These are phyloP conservation scores for Paraphaeosphaeria minitans DNA, from an alignment of 2,329 filamentous ascomycete genomes.

Conservation along the genomic window DNA sequence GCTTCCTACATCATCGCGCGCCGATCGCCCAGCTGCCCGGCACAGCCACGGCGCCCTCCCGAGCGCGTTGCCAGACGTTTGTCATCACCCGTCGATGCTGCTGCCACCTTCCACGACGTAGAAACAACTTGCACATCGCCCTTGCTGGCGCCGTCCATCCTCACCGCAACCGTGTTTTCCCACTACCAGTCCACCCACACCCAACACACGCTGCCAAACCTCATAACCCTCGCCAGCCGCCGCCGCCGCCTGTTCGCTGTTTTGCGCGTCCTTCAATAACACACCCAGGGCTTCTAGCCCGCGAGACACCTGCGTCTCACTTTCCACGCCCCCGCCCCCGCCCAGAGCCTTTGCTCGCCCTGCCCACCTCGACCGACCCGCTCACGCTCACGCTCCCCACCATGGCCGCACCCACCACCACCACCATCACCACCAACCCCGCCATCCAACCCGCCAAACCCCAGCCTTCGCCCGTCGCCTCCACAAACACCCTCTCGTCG, in stretches of 20 bases:
- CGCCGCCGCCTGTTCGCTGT: conserved; percentile 38
- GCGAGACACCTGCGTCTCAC: conserved; percentile 47
- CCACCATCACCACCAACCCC: too few relatives aligned
- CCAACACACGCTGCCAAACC: conserved; percentile 33
- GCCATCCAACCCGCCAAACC: conserved; percentile 31
- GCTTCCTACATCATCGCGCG: conserved; percentile 11
- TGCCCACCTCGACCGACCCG: conserved; percentile 17
- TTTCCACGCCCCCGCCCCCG: conserved; percentile 8
- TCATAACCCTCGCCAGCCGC: conserved; percentile 37
- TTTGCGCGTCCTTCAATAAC: conserved; percentile 46
- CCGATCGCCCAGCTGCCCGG: conserved; percentile 10
- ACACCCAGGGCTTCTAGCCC: conserved; percentile 46
- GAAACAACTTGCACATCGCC: conserved; percentile 10
- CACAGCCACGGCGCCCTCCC: conserved; percentile 11
- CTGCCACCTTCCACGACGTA: conserved; percentile 10
- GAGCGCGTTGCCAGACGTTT: conserved; percentile 13
- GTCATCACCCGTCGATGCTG: conserved; percentile 16
- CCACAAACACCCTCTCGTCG: conserved; percentile 45
- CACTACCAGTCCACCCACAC: conserved; percentile 32
- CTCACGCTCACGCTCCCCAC: conserved; percentile 13
- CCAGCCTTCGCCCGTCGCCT: conserved; percentile 37
- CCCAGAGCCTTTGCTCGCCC: conserved; percentile 5
- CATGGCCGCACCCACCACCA: conserved; percentile 42
- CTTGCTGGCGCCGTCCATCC: conserved; percentile 15
- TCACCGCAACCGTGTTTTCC: conserved; percentile 44